Evolutionary conservation across 345 rosid species (phyloP).

Genomic region (Capsella bursapastoris): DNA sequence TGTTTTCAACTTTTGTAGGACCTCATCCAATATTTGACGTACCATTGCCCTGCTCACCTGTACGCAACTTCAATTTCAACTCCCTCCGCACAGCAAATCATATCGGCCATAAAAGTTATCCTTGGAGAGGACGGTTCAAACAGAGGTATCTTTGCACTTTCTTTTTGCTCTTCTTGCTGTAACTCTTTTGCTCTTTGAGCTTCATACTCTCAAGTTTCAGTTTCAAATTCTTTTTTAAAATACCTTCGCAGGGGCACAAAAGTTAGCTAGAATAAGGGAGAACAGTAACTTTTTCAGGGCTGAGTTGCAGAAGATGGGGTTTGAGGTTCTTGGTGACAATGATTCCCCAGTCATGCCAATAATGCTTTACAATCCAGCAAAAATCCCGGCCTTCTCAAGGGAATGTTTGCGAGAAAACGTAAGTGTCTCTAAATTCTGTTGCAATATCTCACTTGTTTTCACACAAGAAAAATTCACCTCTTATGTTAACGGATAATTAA

Average conservation of each 20-base stretch:
- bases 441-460: background rate
- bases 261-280: slow-evolving; percentile 86
- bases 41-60: slow-evolving; percentile 87
- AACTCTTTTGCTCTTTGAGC: background rate
- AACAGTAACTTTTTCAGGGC: slow-evolving; percentile 95
- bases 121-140: slow-evolving; percentile 97
- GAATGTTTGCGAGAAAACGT: slow-evolving; percentile 83
- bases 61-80: slow-evolving; percentile 96
- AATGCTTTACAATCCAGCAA: slow-evolving; percentile 97
- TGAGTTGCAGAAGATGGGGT: slow-evolving; percentile 91
- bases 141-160: slow-evolving; percentile 57
- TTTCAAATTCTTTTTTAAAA: background rate
- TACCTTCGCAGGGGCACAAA: slow-evolving; percentile 71
- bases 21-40: slow-evolving; percentile 72
- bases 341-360: slow-evolving; percentile 99
- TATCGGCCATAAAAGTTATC: slow-evolving; percentile 83
- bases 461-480: background rate
- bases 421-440: slow-evolving; percentile 7
- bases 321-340: slow-evolving; percentile 94
- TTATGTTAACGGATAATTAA: background rate
- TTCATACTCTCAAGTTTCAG: background rate
- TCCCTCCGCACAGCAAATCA: slow-evolving; percentile 88
- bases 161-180: background rate
- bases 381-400: slow-evolving; percentile 96
- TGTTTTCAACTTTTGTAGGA: slow-evolving; percentile 52